Evolutionary conservation across 2,329 filamentous ascomycete genomes (phyloP).

Genomic region (Byssothecium circinans): DNA sequence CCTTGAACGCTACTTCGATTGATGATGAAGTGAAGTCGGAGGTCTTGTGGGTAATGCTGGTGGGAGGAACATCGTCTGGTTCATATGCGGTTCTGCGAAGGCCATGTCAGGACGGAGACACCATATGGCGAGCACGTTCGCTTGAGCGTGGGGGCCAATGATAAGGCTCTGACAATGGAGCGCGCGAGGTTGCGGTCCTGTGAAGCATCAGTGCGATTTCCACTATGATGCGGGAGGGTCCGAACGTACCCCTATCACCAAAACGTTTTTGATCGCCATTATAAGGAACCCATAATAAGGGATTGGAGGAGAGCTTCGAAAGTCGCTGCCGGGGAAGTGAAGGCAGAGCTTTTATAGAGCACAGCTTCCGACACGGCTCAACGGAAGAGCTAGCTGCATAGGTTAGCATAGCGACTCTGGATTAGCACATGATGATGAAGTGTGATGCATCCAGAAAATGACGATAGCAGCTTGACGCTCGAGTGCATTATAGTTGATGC

Average conservation of each 20-base stretch:
- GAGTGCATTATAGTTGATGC: conserved; percentile 19
- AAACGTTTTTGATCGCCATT: conserved; percentile 26
- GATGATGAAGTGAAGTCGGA: conserved; percentile 36
- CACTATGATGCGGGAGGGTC: neutral
- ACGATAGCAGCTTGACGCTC: conserved; percentile 4
- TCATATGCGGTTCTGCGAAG: conserved; percentile 24
- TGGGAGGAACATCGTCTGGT: conserved; percentile 14
- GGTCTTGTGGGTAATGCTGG: conserved; percentile 20
- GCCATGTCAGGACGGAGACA: conserved; percentile 30
- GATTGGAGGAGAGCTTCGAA: neutral
- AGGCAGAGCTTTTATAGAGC: conserved; percentile 4
- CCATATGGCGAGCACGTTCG: conserved; percentile 3
- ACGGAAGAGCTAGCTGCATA: conserved; percentile 20
- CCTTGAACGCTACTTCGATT: conserved; percentile 36
- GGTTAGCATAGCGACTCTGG: conserved; percentile 7
- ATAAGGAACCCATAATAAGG: too few relatives aligned
- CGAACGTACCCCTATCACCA: conserved; percentile 29
- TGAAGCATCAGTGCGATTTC: conserved; percentile 7
- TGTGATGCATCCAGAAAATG: conserved; percentile 1
- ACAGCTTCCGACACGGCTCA: conserved; percentile 21
- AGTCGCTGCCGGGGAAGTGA: neutral
- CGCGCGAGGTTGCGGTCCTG: conserved; percentile 29
- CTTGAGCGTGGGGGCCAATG: neutral
- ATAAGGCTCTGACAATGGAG: conserved; percentile 28
- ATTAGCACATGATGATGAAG: conserved; percentile 10